phyloP scores from a whole-genome alignment of 495 filamentous ascomycete genomes.

The Jackrogersella multiformis region DNA sequence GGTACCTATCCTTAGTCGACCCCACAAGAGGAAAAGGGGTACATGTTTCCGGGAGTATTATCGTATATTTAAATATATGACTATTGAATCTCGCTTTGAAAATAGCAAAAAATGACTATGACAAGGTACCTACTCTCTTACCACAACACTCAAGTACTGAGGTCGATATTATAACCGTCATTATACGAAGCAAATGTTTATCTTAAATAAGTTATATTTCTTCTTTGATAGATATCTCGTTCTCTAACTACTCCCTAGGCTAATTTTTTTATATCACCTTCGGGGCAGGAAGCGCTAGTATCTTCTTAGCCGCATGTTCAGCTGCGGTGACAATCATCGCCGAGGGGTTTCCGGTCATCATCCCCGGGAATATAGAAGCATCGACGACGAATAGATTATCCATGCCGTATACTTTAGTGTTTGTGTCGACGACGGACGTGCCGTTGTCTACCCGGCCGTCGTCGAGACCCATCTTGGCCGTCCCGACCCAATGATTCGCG shows the following conservation, averaged over 20 bases:
- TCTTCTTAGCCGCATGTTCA: constrained; percentile 61
- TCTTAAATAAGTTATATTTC: no score
- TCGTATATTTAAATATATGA: no score
- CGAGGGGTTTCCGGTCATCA: constrained; percentile 63
- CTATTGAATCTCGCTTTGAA: no score
- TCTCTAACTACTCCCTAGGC: neutral
- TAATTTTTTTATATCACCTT: constrained; percentile 1
- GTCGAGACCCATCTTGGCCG: constrained; percentile 65
- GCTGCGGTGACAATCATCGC: constrained; percentile 62
- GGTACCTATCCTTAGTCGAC: no score
- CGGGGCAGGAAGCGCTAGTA: constrained; percentile 55
- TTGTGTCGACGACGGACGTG: constrained; percentile 64
- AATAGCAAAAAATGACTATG: no score
- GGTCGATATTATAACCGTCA: no score
- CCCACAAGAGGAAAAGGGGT: no score
- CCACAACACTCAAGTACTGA: no score
- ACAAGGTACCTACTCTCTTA: no score
- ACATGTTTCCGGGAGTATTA: no score
- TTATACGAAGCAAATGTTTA: no score
- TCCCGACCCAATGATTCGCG: constrained; percentile 61
- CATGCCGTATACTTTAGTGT: constrained; percentile 65
- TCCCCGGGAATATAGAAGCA: constrained; percentile 53
- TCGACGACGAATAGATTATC: constrained; percentile 60
- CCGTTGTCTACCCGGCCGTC: constrained; percentile 61
- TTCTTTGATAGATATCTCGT: neutral